Evolutionary conservation across 768 basidiomycete species (phyloP).

Genomic region (Podaxis sp.): DNA sequence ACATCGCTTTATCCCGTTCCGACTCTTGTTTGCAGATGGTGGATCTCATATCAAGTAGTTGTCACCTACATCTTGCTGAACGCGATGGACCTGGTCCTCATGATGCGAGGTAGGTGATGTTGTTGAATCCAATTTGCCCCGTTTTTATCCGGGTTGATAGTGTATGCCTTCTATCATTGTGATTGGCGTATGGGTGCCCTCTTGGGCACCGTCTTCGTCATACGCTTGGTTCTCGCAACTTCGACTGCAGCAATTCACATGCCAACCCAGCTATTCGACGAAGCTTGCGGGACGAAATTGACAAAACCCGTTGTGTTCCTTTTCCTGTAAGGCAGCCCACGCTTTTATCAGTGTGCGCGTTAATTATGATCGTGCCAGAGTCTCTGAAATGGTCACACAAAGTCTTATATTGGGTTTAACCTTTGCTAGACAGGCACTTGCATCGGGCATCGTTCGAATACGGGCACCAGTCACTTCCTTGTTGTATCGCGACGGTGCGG

Average conservation of each 20-base stretch:
- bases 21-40: constrained; percentile 14
- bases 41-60: constrained; percentile 19
- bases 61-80: constrained; percentile 18
- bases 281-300: neutral
- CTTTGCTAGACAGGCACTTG: neutral
- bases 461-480: neutral
- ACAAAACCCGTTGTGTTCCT: neutral
- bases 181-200: neutral
- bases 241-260: neutral
- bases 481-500: constrained; percentile 2
- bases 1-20: constrained; percentile 17
- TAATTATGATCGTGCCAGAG: neutral
- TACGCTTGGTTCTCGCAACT: neutral
- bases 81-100: constrained; percentile 1
- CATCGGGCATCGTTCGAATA: neutral
- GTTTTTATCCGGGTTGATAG: neutral
- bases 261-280: neutral
- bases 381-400: constrained; percentile 2
- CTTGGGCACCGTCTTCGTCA: neutral
- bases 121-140: neutral
- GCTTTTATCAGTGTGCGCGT: neutral
- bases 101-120: constrained; percentile 1
- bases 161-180: neutral
- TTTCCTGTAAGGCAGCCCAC: neutral
- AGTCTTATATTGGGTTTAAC: neutral